phyloP scores from a whole-genome alignment of 345 rosid species.

The Pistacia integerrima region DNA sequence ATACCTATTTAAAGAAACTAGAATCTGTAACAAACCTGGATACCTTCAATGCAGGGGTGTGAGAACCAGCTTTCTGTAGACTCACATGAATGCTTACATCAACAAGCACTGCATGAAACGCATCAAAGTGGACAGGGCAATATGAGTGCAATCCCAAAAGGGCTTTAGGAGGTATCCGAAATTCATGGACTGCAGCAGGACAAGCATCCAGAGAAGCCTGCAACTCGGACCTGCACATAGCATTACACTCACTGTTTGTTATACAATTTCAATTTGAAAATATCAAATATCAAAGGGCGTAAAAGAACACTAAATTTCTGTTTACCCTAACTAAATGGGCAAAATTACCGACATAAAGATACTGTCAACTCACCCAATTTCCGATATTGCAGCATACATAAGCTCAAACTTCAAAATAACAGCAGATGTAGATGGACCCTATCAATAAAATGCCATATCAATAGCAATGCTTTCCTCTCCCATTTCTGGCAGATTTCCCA shows the following conservation, averaged over 20 bases:
- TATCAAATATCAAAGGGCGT: neutral
- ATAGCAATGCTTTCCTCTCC: neutral
- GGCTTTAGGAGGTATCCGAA: slow-evolving; percentile 89
- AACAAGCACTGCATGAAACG: slow-evolving; percentile 77
- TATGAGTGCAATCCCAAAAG: slow-evolving; percentile 92
- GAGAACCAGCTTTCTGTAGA: slow-evolving; percentile 63
- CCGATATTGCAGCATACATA: slow-evolving; percentile 66
- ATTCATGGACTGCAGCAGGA: slow-evolving; percentile 79
- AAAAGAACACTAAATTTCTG: neutral
- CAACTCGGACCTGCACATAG: slow-evolving; percentile 51
- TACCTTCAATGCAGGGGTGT: slow-evolving; percentile 37
- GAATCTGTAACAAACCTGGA: slow-evolving; percentile 61
- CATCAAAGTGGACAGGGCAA: slow-evolving; percentile 90
- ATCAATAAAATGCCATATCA: slow-evolving; percentile 22
- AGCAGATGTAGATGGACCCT: slow-evolving; percentile 77
- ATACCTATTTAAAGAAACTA: slow-evolving; percentile 9
- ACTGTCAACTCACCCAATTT: slow-evolving; percentile 44
- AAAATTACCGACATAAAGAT: slow-evolving; percentile 17
- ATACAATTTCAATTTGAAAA: slow-evolving; percentile 5
- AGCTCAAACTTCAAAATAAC: slow-evolving; percentile 93
- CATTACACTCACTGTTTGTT: slow-evolving; percentile 9
- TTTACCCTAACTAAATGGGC: slow-evolving; percentile 2
- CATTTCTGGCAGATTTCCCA: neutral
- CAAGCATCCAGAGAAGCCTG: slow-evolving; percentile 54
- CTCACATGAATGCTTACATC: slow-evolving; percentile 79